phyloP scores from a whole-genome alignment of 2,329 filamentous ascomycete genomes.

The Phialophora macrospora region DNA sequence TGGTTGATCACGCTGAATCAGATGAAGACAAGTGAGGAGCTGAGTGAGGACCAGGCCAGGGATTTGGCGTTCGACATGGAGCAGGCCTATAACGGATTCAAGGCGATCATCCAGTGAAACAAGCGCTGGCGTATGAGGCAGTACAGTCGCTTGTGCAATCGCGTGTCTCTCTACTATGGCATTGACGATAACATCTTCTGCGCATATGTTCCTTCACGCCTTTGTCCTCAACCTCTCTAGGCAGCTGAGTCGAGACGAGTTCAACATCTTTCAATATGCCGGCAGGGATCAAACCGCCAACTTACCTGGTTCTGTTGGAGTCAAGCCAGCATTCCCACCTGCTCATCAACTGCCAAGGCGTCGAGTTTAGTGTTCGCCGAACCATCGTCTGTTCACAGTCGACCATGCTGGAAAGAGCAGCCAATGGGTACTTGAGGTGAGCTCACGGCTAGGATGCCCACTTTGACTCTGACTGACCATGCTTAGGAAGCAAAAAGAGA shows the following conservation, averaged over 20 bases:
- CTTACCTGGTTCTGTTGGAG: background rate
- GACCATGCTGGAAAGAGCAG: constrained; percentile 33
- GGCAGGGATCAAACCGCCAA: constrained; percentile 1
- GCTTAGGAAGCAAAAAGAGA: constrained; percentile 8
- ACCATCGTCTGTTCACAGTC: constrained; percentile 40
- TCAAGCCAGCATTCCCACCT: constrained; percentile 20
- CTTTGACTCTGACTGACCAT: background rate
- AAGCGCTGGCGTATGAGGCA: too few relatives aligned
- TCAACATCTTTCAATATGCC: background rate
- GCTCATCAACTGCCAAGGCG: constrained; percentile 33
- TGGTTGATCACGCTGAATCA: constrained; percentile 98
- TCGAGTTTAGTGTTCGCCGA: constrained; percentile 40
- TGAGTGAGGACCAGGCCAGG: constrained; percentile 82
- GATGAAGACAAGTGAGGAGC: constrained; percentile 92
- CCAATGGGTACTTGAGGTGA: constrained; percentile 40
- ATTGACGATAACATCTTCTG: background rate
- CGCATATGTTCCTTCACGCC: background rate
- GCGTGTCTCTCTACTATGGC: background rate
- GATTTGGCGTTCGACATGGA: constrained; percentile 94
- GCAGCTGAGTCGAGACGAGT: background rate
- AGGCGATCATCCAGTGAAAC: constrained; percentile 65
- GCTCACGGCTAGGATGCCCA: background rate
- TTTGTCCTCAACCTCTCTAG: background rate
- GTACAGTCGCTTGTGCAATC: background rate
- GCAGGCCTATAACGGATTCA: constrained; percentile 92